Base-by-base conservation (phyloP, 345 rosid species). In the Gossypioides kirkii region DNA sequence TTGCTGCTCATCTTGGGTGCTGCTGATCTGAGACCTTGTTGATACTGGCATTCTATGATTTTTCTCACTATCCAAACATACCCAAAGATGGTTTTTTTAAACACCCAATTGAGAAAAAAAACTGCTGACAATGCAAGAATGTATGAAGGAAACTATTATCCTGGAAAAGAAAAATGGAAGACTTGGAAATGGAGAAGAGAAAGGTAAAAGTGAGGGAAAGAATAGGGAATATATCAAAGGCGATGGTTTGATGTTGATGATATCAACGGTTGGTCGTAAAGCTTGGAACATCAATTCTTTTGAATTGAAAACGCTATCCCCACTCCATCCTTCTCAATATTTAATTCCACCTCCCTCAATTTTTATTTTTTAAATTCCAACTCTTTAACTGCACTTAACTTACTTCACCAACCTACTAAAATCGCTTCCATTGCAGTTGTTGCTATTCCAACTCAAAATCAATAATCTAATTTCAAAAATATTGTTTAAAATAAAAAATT, bases 21-120 rank as follows among this genome's bases (percentile, higher is more conserved):
- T 76, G 77, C 54, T 62, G 80, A 73, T 75, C 83, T 85, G 89
- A 14, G 97, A 91, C 83, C 97, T 75, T 41, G 98, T 93, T 26
- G 97, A 88, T 54, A 93, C 92, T 17, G 95, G 97, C 98, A 93
- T 86, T 77, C 67, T 82, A 4, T 56, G 62, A 72, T 73, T 80
- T 32, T 73, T 76, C 87, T 77, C 76, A 72, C 80, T 71, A 81
- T 79, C 74, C 88, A 84, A 83, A 84, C 85, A 84, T 82, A 54
- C 86, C 85, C 83, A 55, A 68, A 58, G 77, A 74, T 16, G 23
- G 61, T 36, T 71, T 61, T 74, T 42, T 71, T 22, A 73, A 50
- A 10, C 13, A 72, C 84, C 80, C 84, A 77, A 70, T 42, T 49
- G 63, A 14, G 2, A 42, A 56, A 32, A 32, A 32, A 65, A 79